Base-by-base conservation (phyloP, 345 rosid species). In the Brassica incana region DNA sequence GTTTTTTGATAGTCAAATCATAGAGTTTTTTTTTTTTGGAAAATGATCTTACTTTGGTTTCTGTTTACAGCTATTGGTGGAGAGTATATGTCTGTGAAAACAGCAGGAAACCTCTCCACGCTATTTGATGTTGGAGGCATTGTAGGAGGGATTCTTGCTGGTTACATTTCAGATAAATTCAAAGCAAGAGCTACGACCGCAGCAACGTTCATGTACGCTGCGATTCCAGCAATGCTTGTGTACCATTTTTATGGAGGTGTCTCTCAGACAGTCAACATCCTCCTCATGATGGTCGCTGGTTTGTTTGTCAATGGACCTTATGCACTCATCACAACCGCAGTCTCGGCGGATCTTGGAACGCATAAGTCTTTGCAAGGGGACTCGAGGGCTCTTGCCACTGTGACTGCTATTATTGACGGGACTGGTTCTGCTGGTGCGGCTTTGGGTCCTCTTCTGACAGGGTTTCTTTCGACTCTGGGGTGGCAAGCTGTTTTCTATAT, bases 381-480 rank as follows among this genome's bases (percentile, higher is more conserved):
- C 82, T 95, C 97, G 3, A 92, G 99, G 62, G 99, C 97, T 1
- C 86, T 95, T 67, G 97, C 97, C 3, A 95, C 99, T 0, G 99
- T 92, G 18, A 91, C 99, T 65, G 99, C 97, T 3, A 92, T 95
- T 27, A 91, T 95, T 61, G 94, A 95, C 76, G 99, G 97, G 9
- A 95, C 97, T 23, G 97, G 99, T 18, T 95, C 97, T 48, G 88
- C 86, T 67, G 99, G 99, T 23, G 99, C 99, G 15, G 91, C 99
- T 75, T 81, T 95, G 38, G 97, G 99, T 61, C 99, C 97, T 7
- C 93, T 91, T 54, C 79, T 95, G 64, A 92, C 99, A 10, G 97
- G 97, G 62, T 95, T 95, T 77, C 87, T 95, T 35, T 91, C 97
- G 27, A 84, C 81, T 1, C 40, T 67, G 73, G 99, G 99, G n/a